Conservation (phyloP, 768 basidiomycete species). For the Rhodosporidiobolus sp. region DNA sequence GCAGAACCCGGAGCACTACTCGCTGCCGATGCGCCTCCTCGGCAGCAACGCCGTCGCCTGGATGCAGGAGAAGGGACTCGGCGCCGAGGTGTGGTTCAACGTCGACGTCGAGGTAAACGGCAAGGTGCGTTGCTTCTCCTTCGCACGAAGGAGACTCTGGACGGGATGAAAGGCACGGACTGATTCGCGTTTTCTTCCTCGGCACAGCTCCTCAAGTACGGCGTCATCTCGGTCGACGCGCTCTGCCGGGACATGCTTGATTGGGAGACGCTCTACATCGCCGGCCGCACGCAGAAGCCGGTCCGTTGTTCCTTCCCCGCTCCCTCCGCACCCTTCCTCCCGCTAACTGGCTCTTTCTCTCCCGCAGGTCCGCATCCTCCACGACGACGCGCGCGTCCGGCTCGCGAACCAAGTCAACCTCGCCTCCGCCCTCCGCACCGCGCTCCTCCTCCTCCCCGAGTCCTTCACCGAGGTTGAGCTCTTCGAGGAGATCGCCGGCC, state of each 20-base stretch:
- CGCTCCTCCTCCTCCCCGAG: constrained; percentile 79
- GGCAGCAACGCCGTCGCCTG: constrained; percentile 78
- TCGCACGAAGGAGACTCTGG: neutral
- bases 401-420: constrained; percentile 92
- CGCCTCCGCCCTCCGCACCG: constrained; percentile 81
- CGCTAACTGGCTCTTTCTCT: constrained; percentile 13
- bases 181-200: constrained; percentile 13
- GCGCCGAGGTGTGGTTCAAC: constrained; percentile 94
- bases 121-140: constrained; percentile 58
- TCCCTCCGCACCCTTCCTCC: neutral
- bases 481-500: constrained; percentile 77
- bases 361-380: constrained; percentile 69
- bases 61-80: constrained; percentile 57
- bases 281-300: constrained; percentile 96
- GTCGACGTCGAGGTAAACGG: constrained; percentile 79
- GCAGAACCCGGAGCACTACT: constrained; percentile 86
- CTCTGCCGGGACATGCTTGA: constrained; percentile 85
- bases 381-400: constrained; percentile 85
- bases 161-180: constrained; percentile 26
- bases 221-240: constrained; percentile 84
- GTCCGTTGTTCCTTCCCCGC: constrained; percentile 43
- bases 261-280: constrained; percentile 89
- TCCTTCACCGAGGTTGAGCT: constrained; percentile 76
- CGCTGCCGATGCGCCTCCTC: constrained; percentile 75
- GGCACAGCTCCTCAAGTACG: constrained; percentile 86